Evolutionary conservation across 352 stramenopile species (phyloP), one percentile per base, ranked within the genome.

Genomic region (Thalassiosira sp.): DNA sequence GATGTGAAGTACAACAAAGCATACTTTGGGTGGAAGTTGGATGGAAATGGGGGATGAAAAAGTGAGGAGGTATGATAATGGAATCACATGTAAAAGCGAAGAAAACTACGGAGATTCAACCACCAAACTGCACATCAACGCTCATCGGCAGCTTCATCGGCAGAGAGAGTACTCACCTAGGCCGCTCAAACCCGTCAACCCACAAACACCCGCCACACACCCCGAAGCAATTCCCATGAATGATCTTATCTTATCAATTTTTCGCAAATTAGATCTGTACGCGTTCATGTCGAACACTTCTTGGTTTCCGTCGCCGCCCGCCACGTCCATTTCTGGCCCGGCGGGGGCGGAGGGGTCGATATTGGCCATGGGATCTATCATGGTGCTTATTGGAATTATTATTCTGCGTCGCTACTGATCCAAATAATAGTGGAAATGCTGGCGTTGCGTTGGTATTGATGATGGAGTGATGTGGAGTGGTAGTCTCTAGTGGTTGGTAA

Each of bases 211-310:
- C 20, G 84, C 80, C 52, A 89, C 72, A 72, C 84, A 91, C 8
- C 87, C 84, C 13, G 79, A 84, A 5, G 76, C 74, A 56, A 91
- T 92, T 2, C 83, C 79, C 87, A 92, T 92, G 24, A 90, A 89
- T 13, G 84, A 89, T 75, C 81, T 65, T 25, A 89, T 83, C 40
- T 76, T 79, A 72, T 92, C 86, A 48, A 90, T 88, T 57, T 81
- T 77, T 46, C 81, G 52, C 43, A 88, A 54, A 69, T 92, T 92
- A 18, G 70, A 71, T 40, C 56, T 59, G 25, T 86, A 76, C 1
- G 76, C 78, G 5, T 78, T 82, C 0, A 76, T 48, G 56, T 92
- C 82, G 40, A 90, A 80, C 11, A 90, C 79, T 75, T 92, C 81
- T 51, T 88, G 86, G 25, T 59, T 64, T 13, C 25, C 31, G 16